Base-by-base conservation (phyloP, 441 rosid species). In the Gossypium schwendimanii region DNA sequence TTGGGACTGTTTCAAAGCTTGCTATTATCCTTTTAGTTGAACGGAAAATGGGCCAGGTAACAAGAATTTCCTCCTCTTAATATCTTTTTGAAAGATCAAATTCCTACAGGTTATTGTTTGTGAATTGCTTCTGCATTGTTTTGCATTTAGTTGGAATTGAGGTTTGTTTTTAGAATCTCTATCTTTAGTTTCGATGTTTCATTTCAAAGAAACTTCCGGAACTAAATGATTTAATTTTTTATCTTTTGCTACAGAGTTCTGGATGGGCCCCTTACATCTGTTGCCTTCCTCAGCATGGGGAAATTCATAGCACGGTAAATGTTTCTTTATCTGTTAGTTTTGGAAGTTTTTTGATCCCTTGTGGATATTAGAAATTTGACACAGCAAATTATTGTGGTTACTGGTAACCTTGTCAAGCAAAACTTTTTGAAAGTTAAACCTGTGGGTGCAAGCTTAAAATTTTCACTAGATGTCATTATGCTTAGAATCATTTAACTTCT, bases 251-350 rank as follows among this genome's bases (percentile, higher is more conserved):
- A 74, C 84, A 88, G 96, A 84, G 83, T 71, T 91, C 93, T 24
- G 85, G 82, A 50, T 91, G 95, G 97, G 77, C 81, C 62, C 92
- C 91, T 75, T 91, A 90, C 73, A 80, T 90, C 20, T 78, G 83
- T 70, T 75, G 90, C 63, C 94, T 91, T 84, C 97, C 97, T 73
- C 80, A 69, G 70, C 81, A 59, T 23, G 83, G 72, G 63, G 88
- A 86, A 61, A 87, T 88, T 82, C 90, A 91, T 52, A 90, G 88
- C 87, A 74, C 92, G 41, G 98, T 91, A 75, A 74, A 72, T 60
- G 14, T 70, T 65, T 73, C 74, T 71, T 60, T 58, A 45, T 70
- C 44, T 73, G 28, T 67, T 17, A 10, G 62, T 72, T 66, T 52
- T 39, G 60, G 60, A 61, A 18, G 44, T 62, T 50, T 39, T 3